Evolutionary conservation across 2,329 filamentous ascomycete genomes (phyloP).

Genomic region (Podosphaera leucotricha): DNA sequence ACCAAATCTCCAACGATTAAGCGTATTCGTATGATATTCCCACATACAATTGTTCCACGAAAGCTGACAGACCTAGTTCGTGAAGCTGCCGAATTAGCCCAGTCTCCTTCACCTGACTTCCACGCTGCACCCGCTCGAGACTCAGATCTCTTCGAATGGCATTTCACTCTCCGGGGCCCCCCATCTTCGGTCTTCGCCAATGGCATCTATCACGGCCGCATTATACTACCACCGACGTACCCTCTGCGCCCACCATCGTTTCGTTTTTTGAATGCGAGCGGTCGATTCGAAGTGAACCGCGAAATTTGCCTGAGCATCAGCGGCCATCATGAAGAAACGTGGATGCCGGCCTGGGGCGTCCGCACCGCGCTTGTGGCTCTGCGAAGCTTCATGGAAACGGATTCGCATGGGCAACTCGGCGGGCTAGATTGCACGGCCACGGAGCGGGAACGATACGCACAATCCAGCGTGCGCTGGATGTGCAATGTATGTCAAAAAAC

Average conservation of each 20-base stretch:
- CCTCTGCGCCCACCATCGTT: conserved; percentile 86
- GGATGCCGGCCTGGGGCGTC: conserved; percentile 96
- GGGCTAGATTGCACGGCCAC: conserved; percentile 55
- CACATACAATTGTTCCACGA: conserved; percentile 1
- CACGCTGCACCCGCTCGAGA: conserved; percentile 60
- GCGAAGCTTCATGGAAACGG: conserved; percentile 80
- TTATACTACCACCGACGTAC: conserved; percentile 71
- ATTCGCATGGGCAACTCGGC: conserved; percentile 68
- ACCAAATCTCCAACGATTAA: conserved; percentile 65
- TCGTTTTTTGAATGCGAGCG: conserved; percentile 77
- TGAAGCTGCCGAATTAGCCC: conserved; percentile 71
- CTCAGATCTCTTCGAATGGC: conserved; percentile 89
- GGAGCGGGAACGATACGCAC: conserved; percentile 45
- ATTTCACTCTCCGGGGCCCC: conserved; percentile 87
- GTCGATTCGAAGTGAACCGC: conserved; percentile 84
- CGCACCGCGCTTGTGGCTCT: conserved; percentile 65
- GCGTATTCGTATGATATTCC: conserved; percentile 41
- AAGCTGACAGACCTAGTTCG: conserved; percentile 32
- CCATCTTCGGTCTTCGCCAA: conserved; percentile 36
- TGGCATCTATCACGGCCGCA: conserved; percentile 88
- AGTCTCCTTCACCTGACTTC: conserved; percentile 62
- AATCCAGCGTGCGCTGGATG: conserved; percentile 37
- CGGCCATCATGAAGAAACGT: conserved; percentile 92
- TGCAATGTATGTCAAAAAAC: conserved; percentile 47
- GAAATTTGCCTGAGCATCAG: conserved; percentile 91